Base-by-base conservation (phyloP, 1,139 yeast genomes). In the Zygoascus sp. region DNA sequence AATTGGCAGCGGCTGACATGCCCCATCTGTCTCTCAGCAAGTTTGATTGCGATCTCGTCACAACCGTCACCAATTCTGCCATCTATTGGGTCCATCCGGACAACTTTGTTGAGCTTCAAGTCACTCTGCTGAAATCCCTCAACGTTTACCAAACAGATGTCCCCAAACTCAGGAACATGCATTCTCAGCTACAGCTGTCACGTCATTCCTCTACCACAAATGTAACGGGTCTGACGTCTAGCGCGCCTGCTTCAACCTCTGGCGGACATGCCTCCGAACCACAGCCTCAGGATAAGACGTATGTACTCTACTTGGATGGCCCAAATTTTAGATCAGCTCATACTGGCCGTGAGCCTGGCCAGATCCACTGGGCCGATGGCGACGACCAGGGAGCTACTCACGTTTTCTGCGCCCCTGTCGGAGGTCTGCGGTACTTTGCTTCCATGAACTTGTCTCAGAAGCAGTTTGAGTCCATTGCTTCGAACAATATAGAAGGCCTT, bases 371-470 rank as follows among this genome's bases (percentile, higher is more conserved):
- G 59, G 48, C 46, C 25, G 53, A 51, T 20, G 40, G 35, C 11
- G 39, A 41, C 2, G 49, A 43, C 7, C 36, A 48, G 15, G 28
- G 21, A 8, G 28, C 49, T 21, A 19, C 44, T 44, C 49, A 64
- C 23, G 57, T 72, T 11, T 57, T 76, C 30, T 62, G 75, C 27
- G 67, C 77, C 13, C 79, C 80, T 1, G 67, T 75, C 23, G 80
- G 80, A 22, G 81, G 81, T 0, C 53, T 76, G 25, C 66, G 80
- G 35, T 75, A 75, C 51, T 69, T 73, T 45, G 63, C 79, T 2
- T 62, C 68, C 37, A 63, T 72, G 10, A 51, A 57, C 2, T 51
- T 73, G 7, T 56, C 63, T 11, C 55, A 58, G 2, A 49, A 54
- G 11, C 59, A 70, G n/a, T 55, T 64, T 11, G 56, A 61, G 4